Conservation (phyloP, 2,329 filamentous ascomycete species). For the Ascochyta viciae-villosae region DNA sequence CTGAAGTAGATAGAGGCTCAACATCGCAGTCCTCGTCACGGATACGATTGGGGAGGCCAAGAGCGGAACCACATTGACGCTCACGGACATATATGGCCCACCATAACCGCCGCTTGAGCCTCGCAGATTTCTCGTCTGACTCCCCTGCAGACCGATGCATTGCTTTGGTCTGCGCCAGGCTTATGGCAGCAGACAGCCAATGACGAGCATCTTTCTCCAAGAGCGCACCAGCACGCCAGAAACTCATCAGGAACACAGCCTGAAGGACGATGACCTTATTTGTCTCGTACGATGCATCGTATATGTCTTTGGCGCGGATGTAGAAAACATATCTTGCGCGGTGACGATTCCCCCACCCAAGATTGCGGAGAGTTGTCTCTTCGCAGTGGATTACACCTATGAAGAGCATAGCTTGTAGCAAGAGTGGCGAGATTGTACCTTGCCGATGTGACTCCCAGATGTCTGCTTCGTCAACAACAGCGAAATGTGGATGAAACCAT, state of each 20-base stretch:
- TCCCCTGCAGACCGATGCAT: slow-evolving; percentile 49
- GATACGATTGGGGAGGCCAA: slow-evolving; percentile 57
- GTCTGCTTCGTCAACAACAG: slow-evolving; percentile 58
- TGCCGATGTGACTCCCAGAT: slow-evolving; percentile 51
- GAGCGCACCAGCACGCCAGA: slow-evolving; percentile 60
- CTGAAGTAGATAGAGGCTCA: slow-evolving; percentile 46
- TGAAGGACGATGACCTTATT: slow-evolving; percentile 60
- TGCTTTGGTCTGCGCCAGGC: slow-evolving; percentile 59
- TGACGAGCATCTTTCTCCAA: slow-evolving; percentile 47
- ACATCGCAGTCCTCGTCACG: slow-evolving; percentile 60
- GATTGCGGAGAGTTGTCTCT: slow-evolving; percentile 52
- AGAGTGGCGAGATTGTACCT: slow-evolving; percentile 56
- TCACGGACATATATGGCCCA: slow-evolving; percentile 63
- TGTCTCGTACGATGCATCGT: slow-evolving; percentile 61
- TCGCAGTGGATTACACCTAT: slow-evolving; percentile 63
- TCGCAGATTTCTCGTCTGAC: slow-evolving; percentile 37
- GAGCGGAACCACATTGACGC: slow-evolving; percentile 55
- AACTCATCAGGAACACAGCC: slow-evolving; percentile 62
- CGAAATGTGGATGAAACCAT: slow-evolving; percentile 65
- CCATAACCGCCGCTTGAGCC: slow-evolving; percentile 59
- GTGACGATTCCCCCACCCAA: slow-evolving; percentile 58
- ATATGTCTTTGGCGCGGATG: slow-evolving; percentile 59
- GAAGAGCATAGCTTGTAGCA: slow-evolving; percentile 63
- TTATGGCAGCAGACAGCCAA: slow-evolving; percentile 56
- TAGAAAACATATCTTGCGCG: slow-evolving; percentile 61